Conservation (phyloP, 2,329 filamentous ascomycete species). For the Monilinia fructicola region DNA sequence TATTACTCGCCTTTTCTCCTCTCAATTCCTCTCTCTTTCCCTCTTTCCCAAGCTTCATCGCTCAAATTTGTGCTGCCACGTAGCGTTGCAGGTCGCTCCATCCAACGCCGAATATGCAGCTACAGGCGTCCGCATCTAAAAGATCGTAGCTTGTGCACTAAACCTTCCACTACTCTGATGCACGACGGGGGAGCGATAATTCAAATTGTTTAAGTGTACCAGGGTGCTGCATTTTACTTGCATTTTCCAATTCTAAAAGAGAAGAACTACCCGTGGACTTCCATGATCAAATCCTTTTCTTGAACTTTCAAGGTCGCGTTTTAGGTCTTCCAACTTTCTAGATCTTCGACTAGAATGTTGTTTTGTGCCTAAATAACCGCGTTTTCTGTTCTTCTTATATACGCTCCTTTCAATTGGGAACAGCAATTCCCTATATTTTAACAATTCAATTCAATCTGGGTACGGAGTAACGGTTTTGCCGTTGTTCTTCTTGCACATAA, state of each 20-base stretch:
- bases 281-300: neutral
- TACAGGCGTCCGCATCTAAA: conserved; percentile 28
- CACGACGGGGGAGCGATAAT: conserved; percentile 31
- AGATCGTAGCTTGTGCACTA: conserved; percentile 35
- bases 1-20: neutral
- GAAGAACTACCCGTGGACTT: no score
- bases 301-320: conserved; percentile 4
- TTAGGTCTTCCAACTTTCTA: conserved; percentile 10
- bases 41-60: conserved; percentile 3
- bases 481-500: conserved; percentile 19
- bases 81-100: conserved; percentile 33
- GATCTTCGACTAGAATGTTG: conserved; percentile 9
- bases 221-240: conserved; percentile 25
- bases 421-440: conserved; percentile 9
- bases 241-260: conserved; percentile 14
- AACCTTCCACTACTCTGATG: conserved; percentile 23
- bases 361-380: neutral
- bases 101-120: conserved; percentile 36
- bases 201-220: conserved; percentile 27
- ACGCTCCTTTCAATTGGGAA: conserved; percentile 23
- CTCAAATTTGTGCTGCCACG: conserved; percentile 35
- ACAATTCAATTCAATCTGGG: conserved; percentile 24
- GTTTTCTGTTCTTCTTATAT: conserved; percentile 10
- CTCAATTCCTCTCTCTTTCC: conserved; percentile 9
- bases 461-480: neutral